Evolutionary conservation across 306 rosid species (phyloP), one percentile per base, ranked within the genome.

Genomic region (Canavalia ensiformis): DNA sequence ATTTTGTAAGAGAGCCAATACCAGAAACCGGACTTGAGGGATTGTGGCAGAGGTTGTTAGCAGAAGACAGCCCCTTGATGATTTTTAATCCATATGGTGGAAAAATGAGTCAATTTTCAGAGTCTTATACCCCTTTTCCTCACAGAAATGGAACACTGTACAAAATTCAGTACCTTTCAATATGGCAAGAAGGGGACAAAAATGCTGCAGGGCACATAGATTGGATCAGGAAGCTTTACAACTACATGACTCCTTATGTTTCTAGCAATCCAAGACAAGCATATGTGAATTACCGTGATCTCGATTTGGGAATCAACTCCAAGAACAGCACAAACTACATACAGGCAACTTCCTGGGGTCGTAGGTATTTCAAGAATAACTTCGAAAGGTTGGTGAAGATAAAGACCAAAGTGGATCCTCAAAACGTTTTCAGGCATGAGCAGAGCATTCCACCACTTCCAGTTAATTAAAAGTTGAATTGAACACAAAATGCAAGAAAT

Each of bases 61-160:
- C 70, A 6, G 94, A 87, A 7, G 86, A 88, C 2, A 13, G 2
- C 2, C 83, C 88, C 35, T 81, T 83, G 77, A 69, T 92, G 77
- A 91, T 91, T 35, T 81, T 83, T 86, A 87, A 84, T 45, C 97
- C 95, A 7, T 82, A 56, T 29, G 97, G 97, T 5, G 92, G 91
- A 3, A 88, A 2, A 56, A 90, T 91, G 95, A 85, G 77, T 37
- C 70, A 87, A 42, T 80, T 89, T 49, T 64, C 86, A 35, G 94
- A 89, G 13, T 82, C 83, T 18, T 86, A 88, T 37, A 80, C 51
- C 12, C 89, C 95, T 28, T 92, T 92, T 58, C 90, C 94, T 25
- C 91, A 92, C 34, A 83, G 92, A 57, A 85, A 88, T 25, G 95
- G 97, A 18, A 88, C 84, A 68, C 37, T 90, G 0, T 92, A 55